Conservation (phyloP, 208 protist genomes). For the Acanthamoeba divionensis region DNA sequence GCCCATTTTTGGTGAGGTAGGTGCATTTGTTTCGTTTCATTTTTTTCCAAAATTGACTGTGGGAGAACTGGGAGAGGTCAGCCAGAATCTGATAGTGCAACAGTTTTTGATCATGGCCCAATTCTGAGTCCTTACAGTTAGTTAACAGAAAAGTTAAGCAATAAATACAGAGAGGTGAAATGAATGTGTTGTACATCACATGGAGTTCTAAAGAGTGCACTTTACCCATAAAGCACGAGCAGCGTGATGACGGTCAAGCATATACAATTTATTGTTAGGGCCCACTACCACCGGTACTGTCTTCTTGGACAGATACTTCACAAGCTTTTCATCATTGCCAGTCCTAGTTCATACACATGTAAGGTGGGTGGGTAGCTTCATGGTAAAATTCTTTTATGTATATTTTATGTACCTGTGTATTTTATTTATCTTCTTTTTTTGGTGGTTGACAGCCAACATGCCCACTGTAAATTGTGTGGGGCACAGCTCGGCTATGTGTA, state of each 20-base stretch:
- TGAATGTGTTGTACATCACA: too few relatives aligned
- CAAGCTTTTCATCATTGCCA: not conserved
- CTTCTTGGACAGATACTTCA: conserved; percentile 20
- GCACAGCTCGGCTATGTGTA: not conserved
- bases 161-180: too few relatives aligned
- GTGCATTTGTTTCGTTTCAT: conserved; percentile 38
- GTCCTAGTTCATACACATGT: too few relatives aligned
- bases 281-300: conserved; percentile 13
- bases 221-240: conserved; percentile 5
- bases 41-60: conserved; percentile 7
- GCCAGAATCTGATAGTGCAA: conserved; percentile 24
- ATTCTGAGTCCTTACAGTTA: not conserved
- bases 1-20: conserved; percentile 23
- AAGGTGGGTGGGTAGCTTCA: too few relatives aligned
- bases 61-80: not conserved
- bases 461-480: conserved; percentile 14
- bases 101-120: not conserved
- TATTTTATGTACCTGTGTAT: not conserved
- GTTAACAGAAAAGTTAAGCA: not conserved
- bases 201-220: too few relatives aligned
- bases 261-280: not conserved
- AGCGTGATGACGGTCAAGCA: conserved; percentile 25
- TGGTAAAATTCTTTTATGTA: too few relatives aligned
- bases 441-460: not conserved
- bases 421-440: conserved; percentile 26